These are phyloP conservation scores for Chamaenerion angustifolium DNA, from an alignment of 345 rosid species.

Conservation along the genomic window DNA sequence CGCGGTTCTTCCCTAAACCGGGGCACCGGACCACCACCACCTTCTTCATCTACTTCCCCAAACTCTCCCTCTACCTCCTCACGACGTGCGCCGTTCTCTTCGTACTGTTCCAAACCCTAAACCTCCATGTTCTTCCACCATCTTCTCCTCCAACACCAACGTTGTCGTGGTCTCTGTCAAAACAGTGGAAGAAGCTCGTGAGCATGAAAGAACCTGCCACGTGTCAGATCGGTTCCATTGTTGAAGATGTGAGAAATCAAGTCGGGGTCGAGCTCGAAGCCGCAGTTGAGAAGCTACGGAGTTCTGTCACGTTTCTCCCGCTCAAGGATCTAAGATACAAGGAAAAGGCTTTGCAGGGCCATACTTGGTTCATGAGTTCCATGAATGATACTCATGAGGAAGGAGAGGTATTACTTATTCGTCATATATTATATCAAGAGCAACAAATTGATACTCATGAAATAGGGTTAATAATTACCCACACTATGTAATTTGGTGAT, in stretches of 20 bases:
- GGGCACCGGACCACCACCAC: too few relatives aligned
- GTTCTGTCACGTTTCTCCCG: conserved; percentile 30
- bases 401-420: conserved; percentile 22
- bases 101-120: conserved; percentile 2
- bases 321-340: conserved; percentile 22
- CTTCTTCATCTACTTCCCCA: too few relatives aligned
- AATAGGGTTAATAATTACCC: too few relatives aligned
- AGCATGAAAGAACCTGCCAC: neutral
- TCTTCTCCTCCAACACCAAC: neutral
- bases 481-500: too few relatives aligned
- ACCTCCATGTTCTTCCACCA: conserved; percentile 4
- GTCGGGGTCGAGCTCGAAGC: too few relatives aligned
- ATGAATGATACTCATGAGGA: conserved; percentile 41
- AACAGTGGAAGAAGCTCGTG: conserved; percentile 3
- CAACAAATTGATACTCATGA: too few relatives aligned
- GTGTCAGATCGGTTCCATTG: conserved; percentile 2
- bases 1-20: too few relatives aligned
- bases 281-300: conserved; percentile 25
- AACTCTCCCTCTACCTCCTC: too few relatives aligned
- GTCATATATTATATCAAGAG: too few relatives aligned
- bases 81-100: neutral
- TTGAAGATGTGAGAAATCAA: too few relatives aligned
- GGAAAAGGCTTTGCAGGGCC: conserved; percentile 19
- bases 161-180: conserved; percentile 1
- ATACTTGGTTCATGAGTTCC: conserved; percentile 54